Base-by-base conservation (phyloP, 2,329 filamentous ascomycete genomes). In the Penicillium sp. region DNA sequence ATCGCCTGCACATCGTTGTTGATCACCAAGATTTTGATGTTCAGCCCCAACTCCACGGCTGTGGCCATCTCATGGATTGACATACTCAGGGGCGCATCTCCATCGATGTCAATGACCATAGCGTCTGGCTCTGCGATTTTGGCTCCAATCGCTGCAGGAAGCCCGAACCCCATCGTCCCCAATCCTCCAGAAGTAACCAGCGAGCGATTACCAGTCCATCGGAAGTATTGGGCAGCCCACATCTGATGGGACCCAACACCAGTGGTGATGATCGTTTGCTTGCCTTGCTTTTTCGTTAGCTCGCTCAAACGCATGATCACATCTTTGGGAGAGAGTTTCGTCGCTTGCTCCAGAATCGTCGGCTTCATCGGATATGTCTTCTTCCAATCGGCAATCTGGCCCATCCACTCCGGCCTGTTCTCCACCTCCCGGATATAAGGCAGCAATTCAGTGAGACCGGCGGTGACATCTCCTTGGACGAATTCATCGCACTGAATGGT, bases 1-100 rank as follows among this genome's bases (percentile, higher is more conserved):
- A 97, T 97, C 52, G 93, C 93, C 77, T 97, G 93, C 76, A 97
- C 91, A 74, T 96, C 91, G 74, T 96, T 99, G 81, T 97, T 97
- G 55, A 99, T 76, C 23, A 97, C 81, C 65, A 97, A 90, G 59
- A 97, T 83, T 83, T 97, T 97, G 74, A 96, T 87, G 62, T 90
- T 92, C 71, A 97, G 96, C 77, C 94, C 90, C 81, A 97, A 97
- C 76, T 99, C 92, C 8, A 89, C 85, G 42, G 92, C 92, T 1
- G 93, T 97, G 46, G 89, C 89, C 53, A 99, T 85, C 78, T 99
- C 94, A 1, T 93, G 97, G 59, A 97, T 81, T 5, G 94, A 97
- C 94, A 99, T 97, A 81, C 90, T 90, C 80, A 99, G 97, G 3
- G 92, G 97, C 16, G 93, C 94, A 72, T 97, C 94, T 60, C 94